Evolutionary conservation across 495 filamentous ascomycete genomes (phyloP).

Genomic region (Penicilliopsis zonata): DNA sequence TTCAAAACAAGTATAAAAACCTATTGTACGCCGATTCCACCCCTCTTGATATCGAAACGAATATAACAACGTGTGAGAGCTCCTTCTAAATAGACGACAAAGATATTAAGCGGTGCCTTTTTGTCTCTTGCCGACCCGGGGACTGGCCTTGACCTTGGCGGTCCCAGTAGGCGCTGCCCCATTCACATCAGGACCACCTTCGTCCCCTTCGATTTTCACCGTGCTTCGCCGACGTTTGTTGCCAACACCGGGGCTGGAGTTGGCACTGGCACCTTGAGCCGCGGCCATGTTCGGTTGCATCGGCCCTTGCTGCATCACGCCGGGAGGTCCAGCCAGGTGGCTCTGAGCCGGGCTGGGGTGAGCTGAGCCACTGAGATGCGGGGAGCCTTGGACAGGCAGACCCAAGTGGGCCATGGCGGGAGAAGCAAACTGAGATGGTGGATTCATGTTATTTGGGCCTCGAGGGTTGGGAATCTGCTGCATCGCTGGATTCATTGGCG

Average conservation of each 20-base stretch:
- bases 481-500: conserved; percentile 24
- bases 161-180: conserved; percentile 25
- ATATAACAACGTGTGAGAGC: conserved; percentile 6
- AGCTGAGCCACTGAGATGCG: conserved; percentile 31
- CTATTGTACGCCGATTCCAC: conserved; percentile 24
- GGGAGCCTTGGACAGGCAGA: conserved; percentile 33
- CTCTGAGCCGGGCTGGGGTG: conserved; percentile 35
- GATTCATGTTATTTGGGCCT: conserved; percentile 20
- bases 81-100: conserved; percentile 7
- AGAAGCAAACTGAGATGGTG: conserved; percentile 38
- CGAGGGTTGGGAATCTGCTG: conserved; percentile 26
- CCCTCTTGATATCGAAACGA: conserved; percentile 16
- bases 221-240: conserved; percentile 70
- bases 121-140: conserved; percentile 42
- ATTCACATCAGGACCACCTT: conserved; percentile 37
- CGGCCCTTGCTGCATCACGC: conserved; percentile 66
- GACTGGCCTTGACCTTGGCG: conserved; percentile 45
- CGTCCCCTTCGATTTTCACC: conserved; percentile 66
- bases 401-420: conserved; percentile 38
- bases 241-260: conserved; percentile 70
- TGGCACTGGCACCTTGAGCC: conserved; percentile 64
- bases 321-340: conserved; percentile 29
- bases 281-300: conserved; percentile 39
- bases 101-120: conserved; percentile 28
- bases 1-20: conserved; percentile 16